Conservation (phyloP, 1,284 basidiomycete species). For the Athelia sp. region DNA sequence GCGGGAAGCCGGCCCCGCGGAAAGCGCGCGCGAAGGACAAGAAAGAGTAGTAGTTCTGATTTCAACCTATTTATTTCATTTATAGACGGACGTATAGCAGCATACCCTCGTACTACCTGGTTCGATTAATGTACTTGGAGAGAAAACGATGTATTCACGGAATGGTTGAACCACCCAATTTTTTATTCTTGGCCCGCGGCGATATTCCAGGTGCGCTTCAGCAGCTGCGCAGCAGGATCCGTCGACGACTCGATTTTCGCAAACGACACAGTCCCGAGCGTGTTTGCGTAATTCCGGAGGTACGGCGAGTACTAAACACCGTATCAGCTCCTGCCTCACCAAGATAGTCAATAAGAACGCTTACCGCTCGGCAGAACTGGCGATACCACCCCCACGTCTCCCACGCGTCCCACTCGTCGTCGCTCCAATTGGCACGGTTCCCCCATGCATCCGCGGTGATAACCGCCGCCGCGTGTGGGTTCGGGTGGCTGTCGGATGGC, state of each 20-base stretch:
- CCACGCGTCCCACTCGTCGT: constrained; percentile 75
- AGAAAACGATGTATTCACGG: neutral
- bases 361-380: constrained; percentile 75
- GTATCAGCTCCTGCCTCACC: no score
- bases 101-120: neutral
- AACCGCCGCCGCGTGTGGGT: constrained; percentile 41
- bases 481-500: constrained; percentile 33
- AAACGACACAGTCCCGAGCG: constrained; percentile 62
- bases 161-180: neutral
- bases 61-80: neutral
- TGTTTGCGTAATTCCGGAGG: constrained; percentile 62
- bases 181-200: constrained; percentile 54
- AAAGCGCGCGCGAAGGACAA: neutral
- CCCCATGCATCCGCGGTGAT: constrained; percentile 63
- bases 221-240: constrained; percentile 50
- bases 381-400: constrained; percentile 85
- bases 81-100: no score
- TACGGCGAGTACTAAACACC: constrained; percentile 67
- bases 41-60: neutral
- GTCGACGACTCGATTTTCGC: constrained; percentile 48
- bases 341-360: constrained; percentile 18
- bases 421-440: constrained; percentile 61
- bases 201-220: constrained; percentile 67
- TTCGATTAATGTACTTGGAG: neutral
- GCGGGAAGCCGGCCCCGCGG: constrained; percentile 9